A percentile compares a stretch with the other conserved stretches of the same genome.
phyloP scores from a whole-genome alignment of 495 filamentous ascomycete genomes.

The Podospora anserina region DNA sequence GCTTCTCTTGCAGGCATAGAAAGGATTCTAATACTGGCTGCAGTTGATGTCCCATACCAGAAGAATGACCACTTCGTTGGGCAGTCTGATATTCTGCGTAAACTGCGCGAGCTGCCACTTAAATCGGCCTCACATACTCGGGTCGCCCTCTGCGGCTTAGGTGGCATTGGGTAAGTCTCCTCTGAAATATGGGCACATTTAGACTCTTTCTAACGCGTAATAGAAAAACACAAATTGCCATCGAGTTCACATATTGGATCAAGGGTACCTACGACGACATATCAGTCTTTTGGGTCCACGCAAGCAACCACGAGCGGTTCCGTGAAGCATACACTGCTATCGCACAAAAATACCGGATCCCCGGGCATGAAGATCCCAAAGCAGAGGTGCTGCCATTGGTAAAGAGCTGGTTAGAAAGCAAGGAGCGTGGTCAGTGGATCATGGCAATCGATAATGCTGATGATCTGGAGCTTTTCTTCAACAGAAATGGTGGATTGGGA shows the following conservation, averaged over 20 bases:
- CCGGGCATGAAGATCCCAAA: slow-evolving; percentile 32
- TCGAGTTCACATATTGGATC: slow-evolving; percentile 46
- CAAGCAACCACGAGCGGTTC: slow-evolving; percentile 37
- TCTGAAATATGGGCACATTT: too few relatives aligned
- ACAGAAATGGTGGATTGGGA: background rate
- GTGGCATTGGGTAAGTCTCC: too few relatives aligned
- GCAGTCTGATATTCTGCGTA: too few relatives aligned
- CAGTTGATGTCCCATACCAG: too few relatives aligned
- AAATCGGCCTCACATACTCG: too few relatives aligned
- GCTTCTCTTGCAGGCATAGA: too few relatives aligned
- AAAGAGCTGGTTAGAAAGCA: slow-evolving; percentile 37
- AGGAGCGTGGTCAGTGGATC: slow-evolving; percentile 42
- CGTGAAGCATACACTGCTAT: slow-evolving; percentile 42
- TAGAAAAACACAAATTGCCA: slow-evolving; percentile 55
- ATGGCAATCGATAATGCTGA: slow-evolving; percentile 53
- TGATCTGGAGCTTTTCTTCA: slow-evolving; percentile 37
- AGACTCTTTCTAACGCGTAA: too few relatives aligned
- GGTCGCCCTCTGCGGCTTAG: too few relatives aligned
- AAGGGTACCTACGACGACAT: slow-evolving; percentile 31
- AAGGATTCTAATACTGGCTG: too few relatives aligned
- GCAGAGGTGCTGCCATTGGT: slow-evolving; percentile 36
- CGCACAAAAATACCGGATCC: slow-evolving; percentile 33
- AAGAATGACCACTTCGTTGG: too few relatives aligned
- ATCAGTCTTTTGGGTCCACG: slow-evolving; percentile 48
- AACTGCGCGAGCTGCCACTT: too few relatives aligned